phyloP scores from a whole-genome alignment of 768 basidiomycete genomes.

The Mycena amicta region DNA sequence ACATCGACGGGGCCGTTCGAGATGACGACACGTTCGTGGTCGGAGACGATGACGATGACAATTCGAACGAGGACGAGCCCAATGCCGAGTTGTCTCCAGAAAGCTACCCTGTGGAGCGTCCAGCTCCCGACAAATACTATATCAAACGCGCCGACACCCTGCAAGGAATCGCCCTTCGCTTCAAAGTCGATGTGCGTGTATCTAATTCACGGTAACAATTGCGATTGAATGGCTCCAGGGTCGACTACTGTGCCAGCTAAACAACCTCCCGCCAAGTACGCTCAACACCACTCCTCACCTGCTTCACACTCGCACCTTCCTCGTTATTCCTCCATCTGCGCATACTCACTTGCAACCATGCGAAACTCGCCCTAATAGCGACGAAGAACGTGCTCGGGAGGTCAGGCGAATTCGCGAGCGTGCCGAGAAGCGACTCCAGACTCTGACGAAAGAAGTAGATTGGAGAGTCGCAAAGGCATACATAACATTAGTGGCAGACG shows the following conservation, averaged over 20 bases:
- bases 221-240: constrained; percentile 38
- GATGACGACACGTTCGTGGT: constrained; percentile 69
- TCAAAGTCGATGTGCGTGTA: constrained; percentile 63
- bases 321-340: constrained; percentile 54
- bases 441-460: constrained; percentile 70
- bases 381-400: constrained; percentile 40
- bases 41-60: constrained; percentile 63
- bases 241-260: constrained; percentile 63
- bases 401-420: constrained; percentile 51
- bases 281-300: constrained; percentile 73
- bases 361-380: constrained; percentile 25
- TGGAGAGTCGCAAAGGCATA: constrained; percentile 69
- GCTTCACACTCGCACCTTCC: constrained; percentile 64
- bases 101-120: too few relatives aligned
- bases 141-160: constrained; percentile 62
- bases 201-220: neutral
- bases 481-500: constrained; percentile 66
- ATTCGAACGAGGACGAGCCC: constrained; percentile 15
- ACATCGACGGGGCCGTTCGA: constrained; percentile 55
- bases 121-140: constrained; percentile 54
- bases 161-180: constrained; percentile 63
- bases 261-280: constrained; percentile 65
- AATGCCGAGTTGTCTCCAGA: constrained; percentile 11
- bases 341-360: constrained; percentile 27
- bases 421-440: constrained; percentile 63